Evolutionary conservation across 2,329 filamentous ascomycete genomes (phyloP).

Genomic region (Ophiostoma sp.): DNA sequence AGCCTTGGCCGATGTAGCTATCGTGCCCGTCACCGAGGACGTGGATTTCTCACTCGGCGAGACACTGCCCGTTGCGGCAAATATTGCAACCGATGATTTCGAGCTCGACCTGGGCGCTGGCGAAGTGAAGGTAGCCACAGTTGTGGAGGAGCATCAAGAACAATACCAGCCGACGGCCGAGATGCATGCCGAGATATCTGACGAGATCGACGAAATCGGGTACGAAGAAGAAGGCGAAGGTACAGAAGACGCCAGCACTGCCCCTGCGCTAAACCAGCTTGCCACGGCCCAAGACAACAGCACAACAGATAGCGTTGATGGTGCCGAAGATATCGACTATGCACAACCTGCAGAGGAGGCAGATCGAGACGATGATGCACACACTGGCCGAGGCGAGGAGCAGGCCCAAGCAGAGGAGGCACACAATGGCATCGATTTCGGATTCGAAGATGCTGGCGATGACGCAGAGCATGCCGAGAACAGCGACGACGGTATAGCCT

Average conservation of each 20-base stretch:
- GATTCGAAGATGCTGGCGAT: conserved; percentile 18
- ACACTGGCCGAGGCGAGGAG: conserved; percentile 16
- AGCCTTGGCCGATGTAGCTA: conserved; percentile 18
- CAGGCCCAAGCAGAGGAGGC: not conserved
- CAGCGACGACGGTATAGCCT: not conserved
- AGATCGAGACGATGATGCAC: not conserved
- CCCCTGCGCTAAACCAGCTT: not conserved
- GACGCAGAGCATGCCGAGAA: conserved; percentile 3
- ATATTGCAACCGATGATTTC: conserved; percentile 30
- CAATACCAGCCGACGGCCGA: conserved; percentile 15
- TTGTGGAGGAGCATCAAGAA: not conserved
- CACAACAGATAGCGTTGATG: not conserved
- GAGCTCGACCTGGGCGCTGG: conserved; percentile 32
- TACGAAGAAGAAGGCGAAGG: conserved; percentile 32
- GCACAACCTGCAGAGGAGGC: conserved; percentile 11
- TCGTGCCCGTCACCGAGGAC: conserved; percentile 24
- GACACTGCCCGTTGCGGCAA: conserved; percentile 23
- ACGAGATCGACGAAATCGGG: conserved; percentile 35
- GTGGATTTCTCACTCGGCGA: conserved; percentile 27
- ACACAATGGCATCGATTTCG: conserved; percentile 22
- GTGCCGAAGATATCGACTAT: conserved; percentile 15
- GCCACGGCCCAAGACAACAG: not conserved
- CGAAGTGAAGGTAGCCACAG: conserved; percentile 22
- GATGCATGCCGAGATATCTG: conserved; percentile 6
- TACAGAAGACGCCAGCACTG: not conserved